Evolutionary conservation across 2,329 filamentous ascomycete genomes (phyloP).

Genomic region (Salinomyces thailandicus): DNA sequence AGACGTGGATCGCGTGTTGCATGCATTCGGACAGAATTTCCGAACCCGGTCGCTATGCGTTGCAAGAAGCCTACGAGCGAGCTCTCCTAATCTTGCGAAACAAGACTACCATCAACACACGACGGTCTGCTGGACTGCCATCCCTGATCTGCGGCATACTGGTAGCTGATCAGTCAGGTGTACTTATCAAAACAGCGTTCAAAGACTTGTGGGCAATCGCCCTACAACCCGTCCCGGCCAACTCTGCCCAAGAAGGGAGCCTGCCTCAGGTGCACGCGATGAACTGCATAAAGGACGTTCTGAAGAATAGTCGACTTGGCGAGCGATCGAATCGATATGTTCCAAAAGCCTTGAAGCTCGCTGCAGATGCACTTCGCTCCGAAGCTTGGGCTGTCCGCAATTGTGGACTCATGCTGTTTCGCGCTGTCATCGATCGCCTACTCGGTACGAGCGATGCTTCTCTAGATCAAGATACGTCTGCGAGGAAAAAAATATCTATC

Average conservation of each 20-base stretch:
- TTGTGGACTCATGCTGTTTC: constrained; percentile 78
- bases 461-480: constrained; percentile 45
- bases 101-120: constrained; percentile 68
- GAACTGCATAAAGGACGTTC: constrained; percentile 87
- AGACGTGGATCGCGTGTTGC: constrained; percentile 78
- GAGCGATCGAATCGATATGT: constrained; percentile 64
- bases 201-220: constrained; percentile 51
- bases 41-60: constrained; percentile 37
- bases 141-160: constrained; percentile 75
- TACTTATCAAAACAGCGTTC: constrained; percentile 56
- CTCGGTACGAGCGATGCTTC: constrained; percentile 59
- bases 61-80: constrained; percentile 56
- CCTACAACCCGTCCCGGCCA: constrained; percentile 16
- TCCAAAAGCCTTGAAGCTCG: constrained; percentile 64
- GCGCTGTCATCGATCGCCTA: constrained; percentile 70
- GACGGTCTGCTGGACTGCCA: constrained; percentile 85
- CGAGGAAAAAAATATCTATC: constrained; percentile 53
- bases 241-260: constrained; percentile 39
- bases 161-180: constrained; percentile 47
- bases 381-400: constrained; percentile 91
- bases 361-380: constrained; percentile 67
- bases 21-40: constrained; percentile 46
- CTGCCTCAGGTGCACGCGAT: constrained; percentile 88
- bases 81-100: constrained; percentile 29
- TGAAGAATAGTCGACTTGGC: constrained; percentile 69